phyloP scores from a whole-genome alignment of 805 yeast genomes.

The Nakazawaea ernobii region DNA sequence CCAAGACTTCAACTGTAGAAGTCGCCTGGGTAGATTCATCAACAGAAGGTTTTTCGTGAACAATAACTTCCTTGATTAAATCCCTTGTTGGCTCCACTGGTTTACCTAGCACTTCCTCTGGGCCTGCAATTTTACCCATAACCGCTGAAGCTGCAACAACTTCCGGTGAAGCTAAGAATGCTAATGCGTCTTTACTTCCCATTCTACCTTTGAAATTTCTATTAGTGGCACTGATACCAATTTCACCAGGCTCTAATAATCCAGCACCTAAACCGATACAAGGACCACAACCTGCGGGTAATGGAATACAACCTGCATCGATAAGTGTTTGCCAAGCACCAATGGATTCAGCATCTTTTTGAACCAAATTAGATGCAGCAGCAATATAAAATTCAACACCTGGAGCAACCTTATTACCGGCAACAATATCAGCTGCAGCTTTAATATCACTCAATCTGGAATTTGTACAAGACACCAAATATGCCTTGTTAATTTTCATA shows the following conservation, averaged over 20 bases:
- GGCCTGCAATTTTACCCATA: slow-evolving; percentile 90
- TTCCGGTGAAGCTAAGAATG: slow-evolving; percentile 94
- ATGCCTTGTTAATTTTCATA: slow-evolving; percentile 85
- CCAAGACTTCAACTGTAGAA: slow-evolving; percentile 65
- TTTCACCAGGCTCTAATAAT: slow-evolving; percentile 88
- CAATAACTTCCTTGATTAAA: slow-evolving; percentile 38
- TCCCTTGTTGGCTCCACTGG: slow-evolving; percentile 41
- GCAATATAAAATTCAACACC: slow-evolving; percentile 96
- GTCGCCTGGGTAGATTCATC: slow-evolving; percentile 22
- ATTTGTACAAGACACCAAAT: slow-evolving; percentile 96
- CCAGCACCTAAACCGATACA: slow-evolving; percentile 98
- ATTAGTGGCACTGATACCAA: slow-evolving; percentile 97
- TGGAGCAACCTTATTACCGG: slow-evolving; percentile 75
- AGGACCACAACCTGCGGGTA: slow-evolving; percentile 99
- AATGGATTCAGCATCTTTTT: slow-evolving; percentile 79
- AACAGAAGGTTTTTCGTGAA: slow-evolving; percentile 24
- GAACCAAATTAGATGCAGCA: slow-evolving; percentile 93
- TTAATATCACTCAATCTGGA: slow-evolving; percentile 87
- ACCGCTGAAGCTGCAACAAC: slow-evolving; percentile 98
- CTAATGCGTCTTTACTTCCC: slow-evolving; percentile 97
- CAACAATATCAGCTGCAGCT: slow-evolving; percentile 88
- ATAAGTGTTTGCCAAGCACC: slow-evolving; percentile 92
- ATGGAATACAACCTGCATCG: slow-evolving; percentile 89
- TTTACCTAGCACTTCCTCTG: slow-evolving; percentile 72
- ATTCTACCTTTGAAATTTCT: slow-evolving; percentile 98